phyloP scores from a whole-genome alignment of 1,284 basidiomycete genomes.

The Tylopilus sp. region DNA sequence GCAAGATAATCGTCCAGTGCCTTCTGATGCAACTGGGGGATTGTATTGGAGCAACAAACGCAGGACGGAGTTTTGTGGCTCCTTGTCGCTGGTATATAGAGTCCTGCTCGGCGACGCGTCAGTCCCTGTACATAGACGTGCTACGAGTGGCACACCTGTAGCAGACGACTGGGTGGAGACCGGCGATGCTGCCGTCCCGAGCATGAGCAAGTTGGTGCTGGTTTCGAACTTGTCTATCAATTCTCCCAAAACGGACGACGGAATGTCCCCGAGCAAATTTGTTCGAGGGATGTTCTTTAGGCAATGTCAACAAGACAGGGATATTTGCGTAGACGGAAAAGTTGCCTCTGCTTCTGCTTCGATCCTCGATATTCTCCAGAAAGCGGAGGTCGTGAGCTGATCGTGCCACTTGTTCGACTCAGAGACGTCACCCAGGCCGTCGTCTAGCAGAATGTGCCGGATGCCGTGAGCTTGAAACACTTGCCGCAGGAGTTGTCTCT shows the following conservation, averaged over 20 bases:
- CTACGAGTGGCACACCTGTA: constrained; percentile 40
- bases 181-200: constrained; percentile 49
- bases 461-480: constrained; percentile 52
- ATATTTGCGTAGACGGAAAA: background rate
- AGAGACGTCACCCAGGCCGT: constrained; percentile 52
- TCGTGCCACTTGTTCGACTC: constrained; percentile 61
- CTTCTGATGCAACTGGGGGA: constrained; percentile 55
- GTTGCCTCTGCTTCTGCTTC: constrained; percentile 64
- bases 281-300: constrained; percentile 36
- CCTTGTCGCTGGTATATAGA: constrained; percentile 43
- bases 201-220: constrained; percentile 37
- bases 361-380: constrained; percentile 61
- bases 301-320: constrained; percentile 4
- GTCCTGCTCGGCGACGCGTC: constrained; percentile 47
- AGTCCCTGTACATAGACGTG: background rate
- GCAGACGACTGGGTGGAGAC: constrained; percentile 71
- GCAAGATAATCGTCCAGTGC: constrained; percentile 64
- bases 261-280: constrained; percentile 22
- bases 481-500: constrained; percentile 46
- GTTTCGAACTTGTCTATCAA: constrained; percentile 37
- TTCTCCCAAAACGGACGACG: constrained; percentile 23
- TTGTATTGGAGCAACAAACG: constrained; percentile 33
- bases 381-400: constrained; percentile 46
- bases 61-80: constrained; percentile 32
- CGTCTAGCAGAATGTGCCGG: constrained; percentile 65